Evolutionary conservation across 345 rosid genomes (phyloP), one percentile per base, ranked within the genome.

Genomic region (Syzygium oleosum): DNA sequence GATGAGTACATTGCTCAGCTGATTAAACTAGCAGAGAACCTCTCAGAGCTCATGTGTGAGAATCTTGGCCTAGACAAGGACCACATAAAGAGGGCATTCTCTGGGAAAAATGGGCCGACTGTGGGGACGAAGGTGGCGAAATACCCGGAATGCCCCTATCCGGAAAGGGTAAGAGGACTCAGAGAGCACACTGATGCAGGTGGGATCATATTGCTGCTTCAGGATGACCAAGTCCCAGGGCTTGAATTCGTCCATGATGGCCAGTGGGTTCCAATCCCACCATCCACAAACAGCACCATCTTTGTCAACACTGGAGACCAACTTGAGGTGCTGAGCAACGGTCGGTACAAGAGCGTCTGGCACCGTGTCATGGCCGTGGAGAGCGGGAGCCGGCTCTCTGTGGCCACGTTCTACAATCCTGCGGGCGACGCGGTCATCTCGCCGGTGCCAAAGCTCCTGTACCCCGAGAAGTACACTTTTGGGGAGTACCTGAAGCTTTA

Each of bases 181-280:
- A 88, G 98, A 87, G 97, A 96, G 89, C 99, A 96, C 89, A 94
- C 96, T 0, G 99, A 96, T 89, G 98, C 98, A 0, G 99, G 98
- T 8, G 99, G 98, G 68, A 96, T 97, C 94, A 96, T 97, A 84
- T 90, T 95, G 84, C 89, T 96, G 89, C 93, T 96, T 85, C 99
- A 97, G 84, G 98, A 97, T 89, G 97, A 97, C 84, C 94, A 94
- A 87, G 96, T 97, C 56, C 97, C 95, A 5, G 98, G 97, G 52
- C 98, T 97, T 21, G 96, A 96, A 85, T 97, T 97, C 93, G 79
- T 90, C 12, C 94, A 94, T 87, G 96, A 96, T 87, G 96, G 96
- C 5, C 85, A 93, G 85, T 97, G 97, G 95, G 56, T 95, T 21
- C 88, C 90, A 87, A 94, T 95, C 84, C 97, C 98, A 0, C 99